Conservation (phyloP, 2,329 filamentous ascomycete genomes). For the Paecilomyces niveus region DNA sequence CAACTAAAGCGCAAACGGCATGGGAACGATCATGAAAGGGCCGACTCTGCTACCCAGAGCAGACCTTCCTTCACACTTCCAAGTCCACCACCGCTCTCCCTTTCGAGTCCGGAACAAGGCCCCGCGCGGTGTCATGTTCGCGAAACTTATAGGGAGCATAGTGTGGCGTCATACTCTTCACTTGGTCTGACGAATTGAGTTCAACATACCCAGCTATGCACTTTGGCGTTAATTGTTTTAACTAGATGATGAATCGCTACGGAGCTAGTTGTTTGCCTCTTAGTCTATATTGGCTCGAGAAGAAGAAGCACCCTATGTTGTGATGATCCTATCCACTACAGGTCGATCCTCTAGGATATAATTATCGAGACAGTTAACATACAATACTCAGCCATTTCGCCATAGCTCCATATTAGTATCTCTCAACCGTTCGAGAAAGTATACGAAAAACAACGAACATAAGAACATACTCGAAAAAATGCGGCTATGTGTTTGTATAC, state of each 20-base stretch:
- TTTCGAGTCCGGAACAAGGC: background rate
- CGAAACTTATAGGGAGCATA: background rate
- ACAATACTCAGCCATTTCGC: no score
- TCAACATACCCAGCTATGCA: background rate
- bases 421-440: no score
- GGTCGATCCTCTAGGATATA: no score
- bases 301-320: no score
- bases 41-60: background rate
- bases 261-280: no score
- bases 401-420: no score
- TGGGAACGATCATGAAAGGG: background rate
- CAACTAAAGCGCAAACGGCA: background rate
- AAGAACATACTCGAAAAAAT: no score
- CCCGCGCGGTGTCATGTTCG: background rate
- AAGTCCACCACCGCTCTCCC: conserved; percentile 1
- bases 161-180: background rate
- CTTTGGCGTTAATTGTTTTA: background rate
- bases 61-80: background rate
- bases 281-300: no score
- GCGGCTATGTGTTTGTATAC: no score
- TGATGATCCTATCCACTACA: no score
- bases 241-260: background rate
- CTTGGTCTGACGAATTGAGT: background rate
- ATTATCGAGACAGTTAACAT: no score
- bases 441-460: no score